phyloP scores from a whole-genome alignment of 192 early-diverging fungal genomes.

The Coemansia sp. region DNA sequence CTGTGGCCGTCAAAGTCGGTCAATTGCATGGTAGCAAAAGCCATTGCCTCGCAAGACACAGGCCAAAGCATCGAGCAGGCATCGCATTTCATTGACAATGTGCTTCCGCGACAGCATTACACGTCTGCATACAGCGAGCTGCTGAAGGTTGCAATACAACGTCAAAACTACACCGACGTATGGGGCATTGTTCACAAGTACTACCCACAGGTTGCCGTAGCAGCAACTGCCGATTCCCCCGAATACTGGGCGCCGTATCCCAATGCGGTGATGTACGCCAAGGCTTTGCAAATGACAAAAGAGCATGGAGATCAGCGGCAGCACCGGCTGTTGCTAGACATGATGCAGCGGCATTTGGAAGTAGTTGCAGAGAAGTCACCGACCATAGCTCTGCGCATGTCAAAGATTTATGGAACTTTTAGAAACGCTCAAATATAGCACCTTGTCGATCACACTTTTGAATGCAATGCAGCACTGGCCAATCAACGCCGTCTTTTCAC shows the following conservation, averaged over 20 bases:
- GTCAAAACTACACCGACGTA: slow-evolving; percentile 8
- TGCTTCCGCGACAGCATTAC: slow-evolving; percentile 33
- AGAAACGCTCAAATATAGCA: not conserved
- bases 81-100: slow-evolving; percentile 12
- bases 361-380: slow-evolving; percentile 4
- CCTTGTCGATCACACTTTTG: too few species aligned
- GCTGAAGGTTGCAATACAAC: slow-evolving; percentile 15
- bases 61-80: not conserved
- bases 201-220: slow-evolving; percentile 15
- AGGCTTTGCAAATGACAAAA: slow-evolving; percentile 10
- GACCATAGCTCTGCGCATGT: slow-evolving; percentile 12
- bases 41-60: slow-evolving; percentile 2
- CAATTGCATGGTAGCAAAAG: slow-evolving; percentile 40
- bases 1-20: slow-evolving; percentile 32
- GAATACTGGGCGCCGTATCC: slow-evolving; percentile 17
- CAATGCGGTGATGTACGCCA: slow-evolving; percentile 29
- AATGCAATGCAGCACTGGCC: too few species aligned
- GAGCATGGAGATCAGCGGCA: slow-evolving; percentile 16
- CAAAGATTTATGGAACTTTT: slow-evolving; percentile 10
- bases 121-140: slow-evolving; percentile 14
- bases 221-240: not conserved
- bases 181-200: slow-evolving; percentile 24
- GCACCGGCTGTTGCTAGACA: slow-evolving; percentile 26
- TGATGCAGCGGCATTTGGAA: slow-evolving; percentile 21
- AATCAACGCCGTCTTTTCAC: too few species aligned